A percentile compares a stretch with the other conserved stretches of the same genome.
phyloP scores from a whole-genome alignment of 345 rosid species.

The Mercurialis annua region DNA sequence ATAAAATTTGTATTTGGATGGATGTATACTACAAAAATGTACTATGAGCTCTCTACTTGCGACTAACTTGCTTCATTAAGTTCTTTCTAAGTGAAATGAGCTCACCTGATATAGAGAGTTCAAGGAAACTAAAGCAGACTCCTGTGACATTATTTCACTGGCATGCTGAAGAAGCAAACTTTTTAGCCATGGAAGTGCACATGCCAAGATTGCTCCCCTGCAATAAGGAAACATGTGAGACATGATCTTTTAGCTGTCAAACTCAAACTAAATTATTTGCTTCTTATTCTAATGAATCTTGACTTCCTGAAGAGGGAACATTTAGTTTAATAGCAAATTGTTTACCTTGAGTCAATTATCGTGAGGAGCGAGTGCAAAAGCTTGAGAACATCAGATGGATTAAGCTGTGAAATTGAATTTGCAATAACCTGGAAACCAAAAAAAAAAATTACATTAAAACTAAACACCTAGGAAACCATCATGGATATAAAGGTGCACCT shows the following conservation, averaged over 20 bases:
- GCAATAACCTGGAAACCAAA: slow-evolving; percentile 62
- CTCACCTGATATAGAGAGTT: slow-evolving; percentile 87
- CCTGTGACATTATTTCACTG: slow-evolving; percentile 80
- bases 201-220: slow-evolving; percentile 90
- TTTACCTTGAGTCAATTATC: slow-evolving; percentile 74
- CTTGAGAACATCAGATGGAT: slow-evolving; percentile 73
- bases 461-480: neutral
- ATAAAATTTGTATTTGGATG: no score
- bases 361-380: slow-evolving; percentile 68
- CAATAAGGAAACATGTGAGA: slow-evolving; percentile 7
- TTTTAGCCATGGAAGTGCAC: slow-evolving; percentile 89
- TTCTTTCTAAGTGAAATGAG: neutral
- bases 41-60: no score
- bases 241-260: neutral
- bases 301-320: no score
- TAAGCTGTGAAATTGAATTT: slow-evolving; percentile 69
- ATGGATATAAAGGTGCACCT: neutral
- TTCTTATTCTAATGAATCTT: neutral
- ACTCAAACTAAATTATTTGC: neutral
- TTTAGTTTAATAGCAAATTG: neutral
- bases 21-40: no score
- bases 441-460: neutral
- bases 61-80: neutral
- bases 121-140: slow-evolving; percentile 60
- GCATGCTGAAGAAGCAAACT: slow-evolving; percentile 79